Base-by-base conservation (phyloP, 2,329 filamentous ascomycete genomes). In the Ciborinia camelliae region DNA sequence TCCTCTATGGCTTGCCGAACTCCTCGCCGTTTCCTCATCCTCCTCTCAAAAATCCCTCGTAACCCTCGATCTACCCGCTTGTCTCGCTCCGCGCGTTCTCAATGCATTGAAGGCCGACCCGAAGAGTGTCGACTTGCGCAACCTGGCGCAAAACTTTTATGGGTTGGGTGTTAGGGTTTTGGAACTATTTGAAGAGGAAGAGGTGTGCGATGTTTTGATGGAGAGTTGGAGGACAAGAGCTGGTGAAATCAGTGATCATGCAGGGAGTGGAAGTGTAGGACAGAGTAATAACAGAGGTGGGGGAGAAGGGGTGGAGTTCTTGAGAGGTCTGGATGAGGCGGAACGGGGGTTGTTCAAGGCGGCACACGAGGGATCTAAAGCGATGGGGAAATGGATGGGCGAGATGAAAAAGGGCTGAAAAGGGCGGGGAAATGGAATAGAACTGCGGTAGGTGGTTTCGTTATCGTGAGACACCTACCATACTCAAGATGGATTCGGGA, bases 1-100 rank as follows among this genome's bases (percentile, higher is more conserved):
- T 0, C 95, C 95, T 2, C 83, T 98, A 70, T 99, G 95, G 95
- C 87, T 99, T 15, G 92, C 90, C 70, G 91, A 97, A 77, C 94
- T 97, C 85, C 90, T 99, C 61, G 91, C 91, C 37, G 84, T 96
- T 52, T 87, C 85, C 68, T 82, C 81, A 35, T 77, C 76, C 57
- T 75, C 65, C 65, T 71, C 69, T 64, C 74, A 78, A 65, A 80
- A 78, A 58, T 85, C 89, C 8, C 86, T 92, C 30, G 84, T 95
- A 4, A 90, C 90, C 0, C 85, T 98, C 66, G 92, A 95, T 74
- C 85, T 96, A 9, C 94, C 95, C 0, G 77, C 85, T 0, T 88
- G 91, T 4, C 90, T 6, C 84, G 32, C 54, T 18, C 43, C 87
- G 67, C 86, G 90, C 53, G 93, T 98, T 50, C 80, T 96, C 74